Percentiles rank a stretch among this genome's conserved stretches.
Conservation (phyloP, 768 basidiomycete species). For the Naganishia kalamii region DNA sequence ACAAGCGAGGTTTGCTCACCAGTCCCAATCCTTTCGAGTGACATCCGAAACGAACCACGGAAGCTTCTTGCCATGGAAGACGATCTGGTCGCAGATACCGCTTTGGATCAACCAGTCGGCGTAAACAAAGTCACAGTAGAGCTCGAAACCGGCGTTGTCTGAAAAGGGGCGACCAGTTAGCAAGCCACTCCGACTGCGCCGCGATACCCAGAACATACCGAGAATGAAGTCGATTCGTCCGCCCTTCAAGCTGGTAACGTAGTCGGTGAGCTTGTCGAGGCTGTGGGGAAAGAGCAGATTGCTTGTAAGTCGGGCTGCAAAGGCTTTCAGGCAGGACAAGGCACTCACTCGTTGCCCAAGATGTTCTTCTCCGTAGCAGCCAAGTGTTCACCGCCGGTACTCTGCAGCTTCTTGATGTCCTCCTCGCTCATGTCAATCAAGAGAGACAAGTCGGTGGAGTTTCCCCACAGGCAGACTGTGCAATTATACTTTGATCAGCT, state of each 20-base stretch:
- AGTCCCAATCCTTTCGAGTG: constrained; percentile 88
- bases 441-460: constrained; percentile 89
- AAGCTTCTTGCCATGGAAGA: constrained; percentile 92
- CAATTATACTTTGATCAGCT: background rate
- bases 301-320: constrained; percentile 56
- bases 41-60: constrained; percentile 62
- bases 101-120: constrained; percentile 92
- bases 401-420: constrained; percentile 91
- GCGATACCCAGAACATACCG: background rate
- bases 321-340: constrained; percentile 52
- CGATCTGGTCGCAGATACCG: constrained; percentile 73
- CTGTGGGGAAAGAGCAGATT: background rate
- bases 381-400: constrained; percentile 89
- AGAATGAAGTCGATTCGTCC: constrained; percentile 67
- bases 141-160: constrained; percentile 43
- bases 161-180: background rate
- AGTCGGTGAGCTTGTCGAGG: constrained; percentile 62
- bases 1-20: constrained; percentile 64
- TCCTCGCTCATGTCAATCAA: constrained; percentile 98
- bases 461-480: constrained; percentile 91
- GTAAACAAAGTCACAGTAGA: constrained; percentile 32
- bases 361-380: constrained; percentile 96
- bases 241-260: constrained; percentile 52
- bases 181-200: background rate
- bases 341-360: constrained; percentile 59